A percentile compares a stretch with the other conserved stretches of the same genome.
These are phyloP conservation scores for Penicillium verhagenii DNA, from an alignment of 495 filamentous ascomycete species.

Conservation along the genomic window DNA sequence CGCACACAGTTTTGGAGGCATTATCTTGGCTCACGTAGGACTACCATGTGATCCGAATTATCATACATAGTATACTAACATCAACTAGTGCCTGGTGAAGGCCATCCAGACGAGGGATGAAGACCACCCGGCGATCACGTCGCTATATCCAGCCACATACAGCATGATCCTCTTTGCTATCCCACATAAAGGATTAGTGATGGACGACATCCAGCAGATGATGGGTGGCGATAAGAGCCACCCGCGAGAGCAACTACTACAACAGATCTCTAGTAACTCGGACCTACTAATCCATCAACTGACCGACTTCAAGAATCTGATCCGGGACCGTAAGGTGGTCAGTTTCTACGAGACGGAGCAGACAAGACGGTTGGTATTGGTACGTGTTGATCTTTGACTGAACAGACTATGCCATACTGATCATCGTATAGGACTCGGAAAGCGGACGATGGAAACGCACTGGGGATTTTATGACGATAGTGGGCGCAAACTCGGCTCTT, in stretches of 20 bases:
- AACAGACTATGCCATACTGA: constrained; percentile 11
- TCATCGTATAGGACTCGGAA: constrained; percentile 15
- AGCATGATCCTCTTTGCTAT: constrained; percentile 35
- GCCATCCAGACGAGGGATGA: constrained; percentile 22
- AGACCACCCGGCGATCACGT: constrained; percentile 25
- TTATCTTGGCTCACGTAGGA: constrained; percentile 30
- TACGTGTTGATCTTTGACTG: constrained; percentile 5
- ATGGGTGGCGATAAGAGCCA: constrained; percentile 19
- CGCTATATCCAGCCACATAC: constrained; percentile 32
- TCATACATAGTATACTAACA: constrained; percentile 1
- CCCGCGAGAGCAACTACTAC: constrained; percentile 23
- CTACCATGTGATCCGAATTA: not conserved
- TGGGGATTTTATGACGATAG: constrained; percentile 13
- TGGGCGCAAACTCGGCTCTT: constrained; percentile 12
- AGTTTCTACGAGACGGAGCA: constrained; percentile 34
- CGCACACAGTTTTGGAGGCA: constrained; percentile 32
- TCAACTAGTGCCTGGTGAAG: constrained; percentile 26
- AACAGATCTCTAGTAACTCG: constrained; percentile 20
- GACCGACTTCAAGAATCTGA: constrained; percentile 25
- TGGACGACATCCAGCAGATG: constrained; percentile 32
- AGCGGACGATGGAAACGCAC: constrained; percentile 21
- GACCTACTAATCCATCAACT: constrained; percentile 16
- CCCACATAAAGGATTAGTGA: constrained; percentile 32
- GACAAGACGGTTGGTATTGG: constrained; percentile 20
- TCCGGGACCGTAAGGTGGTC: constrained; percentile 27